A percentile compares a stretch with the other conserved stretches of the same genome.
Conservation (phyloP, 805 yeast species). For the Maudiozyma bulderi region DNA sequence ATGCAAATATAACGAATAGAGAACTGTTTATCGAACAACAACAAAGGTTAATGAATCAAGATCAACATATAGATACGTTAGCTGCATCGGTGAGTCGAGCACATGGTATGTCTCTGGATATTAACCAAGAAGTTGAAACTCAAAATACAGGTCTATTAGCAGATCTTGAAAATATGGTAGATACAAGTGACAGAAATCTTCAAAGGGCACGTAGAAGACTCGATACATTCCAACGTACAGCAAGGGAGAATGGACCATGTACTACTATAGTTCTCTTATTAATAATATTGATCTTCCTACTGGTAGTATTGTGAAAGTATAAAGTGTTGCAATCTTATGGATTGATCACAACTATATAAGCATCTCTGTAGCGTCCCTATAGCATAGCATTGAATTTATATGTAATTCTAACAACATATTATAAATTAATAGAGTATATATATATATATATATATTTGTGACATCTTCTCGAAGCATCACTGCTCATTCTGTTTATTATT, state of each 20-base stretch:
- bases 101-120: constrained; percentile 36
- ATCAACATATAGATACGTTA: constrained; percentile 32
- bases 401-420: too few species aligned
- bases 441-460: too few species aligned
- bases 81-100: constrained; percentile 37
- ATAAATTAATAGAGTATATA: too few species aligned
- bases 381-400: too few species aligned
- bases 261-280: constrained; percentile 35
- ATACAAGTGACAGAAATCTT: constrained; percentile 33
- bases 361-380: too few species aligned
- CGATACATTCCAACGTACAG: constrained; percentile 31
- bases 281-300: constrained; percentile 35
- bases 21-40: constrained; percentile 36
- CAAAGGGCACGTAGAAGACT: constrained; percentile 34
- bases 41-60: constrained; percentile 40
- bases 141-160: constrained; percentile 38
- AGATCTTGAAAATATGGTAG: constrained; percentile 42
- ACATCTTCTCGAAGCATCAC: too few species aligned
- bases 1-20: constrained; percentile 17
- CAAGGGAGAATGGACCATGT: constrained; percentile 44
- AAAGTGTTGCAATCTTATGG: background rate
- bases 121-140: constrained; percentile 38
- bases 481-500: too few species aligned
- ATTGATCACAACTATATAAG: too few species aligned
- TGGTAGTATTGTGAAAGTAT: constrained; percentile 31